phyloP scores from a whole-genome alignment of 495 filamentous ascomycete species.

The Xylaria flabelliformis region DNA sequence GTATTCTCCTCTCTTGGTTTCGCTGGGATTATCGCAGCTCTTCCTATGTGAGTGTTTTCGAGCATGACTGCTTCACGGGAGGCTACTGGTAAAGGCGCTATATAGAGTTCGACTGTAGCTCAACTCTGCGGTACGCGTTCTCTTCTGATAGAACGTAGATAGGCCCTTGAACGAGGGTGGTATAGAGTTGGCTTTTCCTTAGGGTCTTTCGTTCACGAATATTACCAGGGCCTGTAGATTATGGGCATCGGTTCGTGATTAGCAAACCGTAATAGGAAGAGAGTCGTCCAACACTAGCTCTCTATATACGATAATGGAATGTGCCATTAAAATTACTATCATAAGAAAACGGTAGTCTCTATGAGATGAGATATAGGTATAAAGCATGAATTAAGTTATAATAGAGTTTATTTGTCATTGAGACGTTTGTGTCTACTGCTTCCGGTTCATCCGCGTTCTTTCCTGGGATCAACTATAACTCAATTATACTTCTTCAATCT shows the following conservation, averaged over 20 bases:
- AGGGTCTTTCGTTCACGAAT: not conserved
- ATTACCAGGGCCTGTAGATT: not conserved
- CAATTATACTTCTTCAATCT: not conserved
- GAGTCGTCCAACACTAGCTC: not conserved
- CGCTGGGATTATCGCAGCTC: not conserved
- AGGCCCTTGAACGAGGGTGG: not conserved
- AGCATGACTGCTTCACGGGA: not conserved
- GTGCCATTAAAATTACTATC: not conserved
- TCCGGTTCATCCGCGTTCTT: not conserved
- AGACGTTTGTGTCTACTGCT: not conserved
- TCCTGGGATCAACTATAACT: not conserved
- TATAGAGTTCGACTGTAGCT: not conserved
- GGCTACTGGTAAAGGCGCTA: not conserved
- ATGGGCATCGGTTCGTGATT: not conserved
- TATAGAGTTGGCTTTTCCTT: not conserved
- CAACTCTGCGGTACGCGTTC: not conserved
- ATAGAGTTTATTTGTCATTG: not conserved
- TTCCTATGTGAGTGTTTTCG: not conserved
- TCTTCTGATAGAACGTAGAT: not conserved
- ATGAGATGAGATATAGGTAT: not conserved
- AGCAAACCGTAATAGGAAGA: not conserved
- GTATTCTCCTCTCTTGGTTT: not conserved
- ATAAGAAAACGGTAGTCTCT: not conserved
- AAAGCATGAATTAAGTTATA: constrained; percentile 2
- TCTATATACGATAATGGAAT: not conserved